phyloP scores from a whole-genome alignment of 1,284 basidiomycete species.

The Cutaneotrichosporon sp. region DNA sequence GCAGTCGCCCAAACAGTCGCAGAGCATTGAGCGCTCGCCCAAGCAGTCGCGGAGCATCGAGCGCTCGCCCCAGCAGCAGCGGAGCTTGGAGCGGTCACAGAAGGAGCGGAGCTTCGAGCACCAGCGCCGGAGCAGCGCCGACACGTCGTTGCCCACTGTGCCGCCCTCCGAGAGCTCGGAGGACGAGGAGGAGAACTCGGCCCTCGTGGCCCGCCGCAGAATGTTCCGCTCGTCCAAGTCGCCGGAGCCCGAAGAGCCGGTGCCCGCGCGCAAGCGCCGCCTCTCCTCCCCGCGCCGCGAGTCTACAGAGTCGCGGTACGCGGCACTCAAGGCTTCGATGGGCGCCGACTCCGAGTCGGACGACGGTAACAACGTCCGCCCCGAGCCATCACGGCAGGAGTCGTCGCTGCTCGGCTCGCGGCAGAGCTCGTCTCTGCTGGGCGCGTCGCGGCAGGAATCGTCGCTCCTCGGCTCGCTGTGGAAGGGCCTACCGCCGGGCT shows the following conservation, averaged over 20 bases:
- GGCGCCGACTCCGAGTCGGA: not conserved
- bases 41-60: not conserved
- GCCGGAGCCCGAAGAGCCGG: constrained; percentile 7
- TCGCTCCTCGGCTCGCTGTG: not conserved
- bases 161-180: constrained; percentile 31
- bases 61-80: not conserved
- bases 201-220: constrained; percentile 30
- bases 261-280: constrained; percentile 19
- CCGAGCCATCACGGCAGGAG: constrained; percentile 1
- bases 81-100: not conserved
- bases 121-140: not conserved
- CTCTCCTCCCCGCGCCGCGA: not conserved
- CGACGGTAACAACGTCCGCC: not conserved
- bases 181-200: constrained; percentile 22
- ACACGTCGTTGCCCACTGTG: constrained; percentile 32
- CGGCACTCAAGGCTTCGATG: not conserved
- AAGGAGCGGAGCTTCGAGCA: not conserved
- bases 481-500: not conserved
- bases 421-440: not conserved
- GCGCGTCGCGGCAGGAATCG: not conserved
- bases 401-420: constrained; percentile 1
- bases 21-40: too few species aligned
- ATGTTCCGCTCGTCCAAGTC: constrained; percentile 31
- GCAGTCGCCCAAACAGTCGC: constrained; percentile 5
- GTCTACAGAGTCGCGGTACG: not conserved